Base-by-base conservation (phyloP, 2,329 filamentous ascomycete genomes). In the Fusarium nurragi region DNA sequence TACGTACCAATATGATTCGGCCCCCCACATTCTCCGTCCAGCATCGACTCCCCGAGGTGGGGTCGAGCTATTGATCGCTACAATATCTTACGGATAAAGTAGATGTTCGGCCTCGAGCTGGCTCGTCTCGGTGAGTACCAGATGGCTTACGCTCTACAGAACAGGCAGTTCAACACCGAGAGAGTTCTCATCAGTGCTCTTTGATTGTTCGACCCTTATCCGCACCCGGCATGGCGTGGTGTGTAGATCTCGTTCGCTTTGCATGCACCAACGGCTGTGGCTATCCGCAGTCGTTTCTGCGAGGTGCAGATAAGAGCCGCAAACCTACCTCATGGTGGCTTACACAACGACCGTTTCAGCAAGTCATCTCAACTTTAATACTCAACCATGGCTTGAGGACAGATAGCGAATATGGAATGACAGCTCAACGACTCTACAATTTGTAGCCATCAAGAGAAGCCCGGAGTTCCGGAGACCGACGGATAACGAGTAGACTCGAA, bases 1-100 rank as follows among this genome's bases (percentile, higher is more conserved):
- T 34, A 34, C 51, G 54, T 58, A 68, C 66, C 60, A 65, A 69
- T 47, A 40, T 56, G 55, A 62, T 54, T 48, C 48, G 49, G 44
- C 56, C 50, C 69, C 69, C 69, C 69, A 71, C 69, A 68, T 71
- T 68, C 70, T 70, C 65, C 60, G 55, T 57, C 53, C 50, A 68
- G 44, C 65, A 60, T 67, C 59, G 55, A 71, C 57, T 60, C 70
- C 67, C 67, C 67, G 57, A 68, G 43, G 69, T 69, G 69, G 69
- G 62, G 44, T 62, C 45, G 18, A 41, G 45, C 54, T 44, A 68
- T 61, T 44, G 58, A 62, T 61, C 43, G 21, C 25, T 61, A 43
- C 46, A 25, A 25, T 23, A 40, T 41, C 49, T 57, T 46, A 59
- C 67, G 56, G 47, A 64, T 70, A 65, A 67, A 57, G 54, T 57